Evolutionary conservation across 441 rosid species (phyloP).

Genomic region (Bruguiera hainesii): DNA sequence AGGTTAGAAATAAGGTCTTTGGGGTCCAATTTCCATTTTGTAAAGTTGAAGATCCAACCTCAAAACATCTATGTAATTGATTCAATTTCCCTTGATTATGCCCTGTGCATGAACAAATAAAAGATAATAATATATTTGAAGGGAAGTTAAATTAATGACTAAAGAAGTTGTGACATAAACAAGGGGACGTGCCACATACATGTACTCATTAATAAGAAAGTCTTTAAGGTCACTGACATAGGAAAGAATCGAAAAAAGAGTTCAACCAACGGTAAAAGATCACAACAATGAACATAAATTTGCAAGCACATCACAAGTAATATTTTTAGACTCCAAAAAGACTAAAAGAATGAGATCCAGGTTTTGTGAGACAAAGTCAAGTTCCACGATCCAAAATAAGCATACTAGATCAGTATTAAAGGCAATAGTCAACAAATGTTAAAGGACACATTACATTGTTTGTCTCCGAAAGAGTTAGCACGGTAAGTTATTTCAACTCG

Average conservation of each 20-base stretch:
- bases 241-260: constrained; percentile 45
- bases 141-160: background rate
- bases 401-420: background rate
- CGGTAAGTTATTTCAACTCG: constrained; percentile 34
- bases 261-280: constrained; percentile 8
- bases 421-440: background rate
- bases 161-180: background rate
- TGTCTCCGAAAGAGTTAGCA: constrained; percentile 41
- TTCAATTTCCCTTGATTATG: constrained; percentile 83
- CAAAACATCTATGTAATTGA: constrained; percentile 73
- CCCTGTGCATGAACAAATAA: constrained; percentile 41
- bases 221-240: constrained; percentile 91
- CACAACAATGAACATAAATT: background rate
- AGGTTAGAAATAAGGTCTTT: background rate
- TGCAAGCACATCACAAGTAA: background rate
- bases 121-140: background rate
- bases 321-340: no score
- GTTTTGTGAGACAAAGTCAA: background rate
- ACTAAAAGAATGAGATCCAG: background rate
- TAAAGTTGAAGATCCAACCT: constrained; percentile 36
- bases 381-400: background rate
- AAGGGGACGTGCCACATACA: constrained; percentile 55
- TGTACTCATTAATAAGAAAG: constrained; percentile 88
- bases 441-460: constrained; percentile 28
- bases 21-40: background rate